Evolutionary conservation across 2,329 filamentous ascomycete species (phyloP).

Genomic region (Corniculantispora saksenae): DNA sequence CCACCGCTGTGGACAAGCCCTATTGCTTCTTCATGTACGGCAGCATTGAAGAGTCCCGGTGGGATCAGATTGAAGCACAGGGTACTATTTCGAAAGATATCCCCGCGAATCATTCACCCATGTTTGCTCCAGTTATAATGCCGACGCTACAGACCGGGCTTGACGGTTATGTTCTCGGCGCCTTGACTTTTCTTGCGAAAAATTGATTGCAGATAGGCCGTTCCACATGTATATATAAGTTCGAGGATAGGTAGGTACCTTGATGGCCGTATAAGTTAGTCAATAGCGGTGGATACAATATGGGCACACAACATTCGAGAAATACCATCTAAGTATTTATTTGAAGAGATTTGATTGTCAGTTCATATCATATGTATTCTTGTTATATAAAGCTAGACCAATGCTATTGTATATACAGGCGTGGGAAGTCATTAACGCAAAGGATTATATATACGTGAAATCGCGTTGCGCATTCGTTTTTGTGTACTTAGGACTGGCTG

Average conservation of each 20-base stretch:
- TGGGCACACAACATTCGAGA: not conserved
- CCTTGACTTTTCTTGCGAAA: conserved; percentile 22
- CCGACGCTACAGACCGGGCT: conserved; percentile 28
- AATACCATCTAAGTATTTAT: too few species aligned
- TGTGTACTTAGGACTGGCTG: conserved; percentile 21
- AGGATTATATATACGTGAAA: conserved; percentile 1
- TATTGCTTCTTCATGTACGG: conserved; percentile 28
- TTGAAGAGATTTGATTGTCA: too few species aligned
- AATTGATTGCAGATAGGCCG: not conserved
- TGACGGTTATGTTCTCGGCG: conserved; percentile 24
- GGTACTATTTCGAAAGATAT: conserved; percentile 24
- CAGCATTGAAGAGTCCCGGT: conserved; percentile 19
- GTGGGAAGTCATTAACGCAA: not conserved
- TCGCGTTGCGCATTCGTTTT: not conserved
- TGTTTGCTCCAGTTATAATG: conserved; percentile 28
- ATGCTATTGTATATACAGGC: not conserved
- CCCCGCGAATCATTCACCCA: conserved; percentile 28
- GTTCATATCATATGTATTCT: not conserved
- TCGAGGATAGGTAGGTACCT: not conserved
- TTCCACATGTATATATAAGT: not conserved
- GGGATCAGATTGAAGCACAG: conserved; percentile 22
- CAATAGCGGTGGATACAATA: not conserved
- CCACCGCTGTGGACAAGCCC: conserved; percentile 22
- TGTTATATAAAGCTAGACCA: not conserved
- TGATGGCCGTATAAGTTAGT: not conserved